A percentile compares a stretch with the other conserved stretches of the same genome.
Evolutionary conservation across 768 basidiomycete genomes (phyloP).

Genomic region (Ramaria rubella): DNA sequence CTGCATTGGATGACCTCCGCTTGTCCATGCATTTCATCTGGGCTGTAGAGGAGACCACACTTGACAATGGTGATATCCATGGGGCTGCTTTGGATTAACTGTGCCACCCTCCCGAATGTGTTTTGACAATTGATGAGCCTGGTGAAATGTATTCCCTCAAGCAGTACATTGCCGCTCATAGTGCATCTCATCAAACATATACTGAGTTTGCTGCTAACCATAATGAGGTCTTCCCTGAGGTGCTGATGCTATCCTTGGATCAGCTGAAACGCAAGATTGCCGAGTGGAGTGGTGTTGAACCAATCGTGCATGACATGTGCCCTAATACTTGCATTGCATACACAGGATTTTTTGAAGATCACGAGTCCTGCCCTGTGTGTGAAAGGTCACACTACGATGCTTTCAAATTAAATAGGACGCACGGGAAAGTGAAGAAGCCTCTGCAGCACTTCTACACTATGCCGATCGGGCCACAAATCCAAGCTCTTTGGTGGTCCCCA

Average conservation of each 20-base stretch:
- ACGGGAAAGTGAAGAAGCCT: conserved; percentile 17
- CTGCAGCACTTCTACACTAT: conserved; percentile 32
- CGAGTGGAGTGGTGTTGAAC: conserved; percentile 29
- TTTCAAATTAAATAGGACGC: neutral
- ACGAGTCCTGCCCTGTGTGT: conserved; percentile 30
- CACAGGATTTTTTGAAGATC: conserved; percentile 29
- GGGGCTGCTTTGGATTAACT: conserved; percentile 11
- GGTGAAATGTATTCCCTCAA: conserved; percentile 28
- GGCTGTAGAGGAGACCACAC: neutral
- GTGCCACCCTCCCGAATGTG: conserved; percentile 21
- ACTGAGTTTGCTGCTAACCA: conserved; percentile 7
- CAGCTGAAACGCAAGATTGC: conserved; percentile 23
- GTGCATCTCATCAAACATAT: conserved; percentile 30
- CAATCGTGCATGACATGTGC: conserved; percentile 37
- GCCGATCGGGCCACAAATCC: conserved; percentile 37
- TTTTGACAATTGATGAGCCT: conserved; percentile 16
- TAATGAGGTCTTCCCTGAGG: conserved; percentile 4
- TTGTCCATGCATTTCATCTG: neutral
- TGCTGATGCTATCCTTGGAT: conserved; percentile 26
- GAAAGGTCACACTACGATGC: conserved; percentile 24
- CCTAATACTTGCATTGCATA: conserved; percentile 34
- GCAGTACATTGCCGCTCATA: conserved; percentile 22
- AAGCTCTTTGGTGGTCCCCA: conserved; percentile 28
- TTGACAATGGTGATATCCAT: neutral
- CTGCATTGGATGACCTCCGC: neutral